Evolutionary conservation across 371 early-diverging fungal genomes (phyloP), one percentile per base, ranked within the genome.

Genomic region (Mortierella sp.): DNA sequence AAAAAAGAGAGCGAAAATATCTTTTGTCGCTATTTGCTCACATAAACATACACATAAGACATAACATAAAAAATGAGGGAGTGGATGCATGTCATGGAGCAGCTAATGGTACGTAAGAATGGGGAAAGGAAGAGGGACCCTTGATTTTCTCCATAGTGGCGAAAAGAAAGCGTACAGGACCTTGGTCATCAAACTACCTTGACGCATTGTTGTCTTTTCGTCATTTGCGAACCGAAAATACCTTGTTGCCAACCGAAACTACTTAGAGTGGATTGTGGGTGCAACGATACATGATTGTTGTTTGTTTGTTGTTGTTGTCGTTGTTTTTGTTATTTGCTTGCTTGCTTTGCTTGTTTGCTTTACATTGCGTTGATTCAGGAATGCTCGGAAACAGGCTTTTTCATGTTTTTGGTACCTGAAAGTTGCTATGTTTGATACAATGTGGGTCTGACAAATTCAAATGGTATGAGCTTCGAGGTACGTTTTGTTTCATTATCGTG

Each of bases 291-390:
- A 19, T 47, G 47, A 0, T 47, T 5, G 14, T 47, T 16, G 0
- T 48, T n/a, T n/a, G 1, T 48, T 6, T 34, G 14, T 40, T 22
- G 40, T 11, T 39, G 14, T 24, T 11, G 40, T 13, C n/a, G 5
- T 39, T 41, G 24, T 41, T 19, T 2, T 24, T 24, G 24, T 43
- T n/a, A 9, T 22, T 61, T 11, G 61, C 61, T 22, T 9, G 45
- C 16, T 39, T 41, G 24, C 24, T 19, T 2, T 24, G 10, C 14
- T 43, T n/a, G 22, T 22, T 61, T 11, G 61, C 61, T 22, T 9
- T 61, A 22, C 10, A 7, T 37, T 61, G 43, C 65, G 39, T 40
- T 64, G 65, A 64, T 24, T 64, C 64, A 64, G 65, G 65, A 64
- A 64, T 39, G 65, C 65, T 26, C 24, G 65, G 65, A 64, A 41